Conservation (phyloP, 2,329 filamentous ascomycete species). For the Cladosporium sp. region DNA sequence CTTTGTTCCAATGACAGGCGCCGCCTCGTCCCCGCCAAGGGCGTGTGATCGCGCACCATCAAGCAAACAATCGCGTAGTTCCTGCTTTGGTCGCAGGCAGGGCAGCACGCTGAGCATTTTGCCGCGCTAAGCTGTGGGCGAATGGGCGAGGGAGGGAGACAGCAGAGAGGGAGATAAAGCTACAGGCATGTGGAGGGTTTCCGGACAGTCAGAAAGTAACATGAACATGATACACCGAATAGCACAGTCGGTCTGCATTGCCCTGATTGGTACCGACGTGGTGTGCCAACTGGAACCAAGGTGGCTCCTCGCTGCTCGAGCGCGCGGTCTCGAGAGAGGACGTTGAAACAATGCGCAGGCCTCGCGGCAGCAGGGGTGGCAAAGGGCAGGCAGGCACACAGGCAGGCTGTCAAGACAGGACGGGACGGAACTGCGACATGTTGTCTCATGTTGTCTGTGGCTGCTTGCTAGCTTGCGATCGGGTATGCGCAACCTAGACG, state of each 20-base stretch:
- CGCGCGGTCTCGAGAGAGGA: not conserved
- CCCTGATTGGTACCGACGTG: slow-evolving; percentile 18
- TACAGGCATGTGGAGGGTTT: slow-evolving; percentile 1
- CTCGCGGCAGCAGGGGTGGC: slow-evolving; percentile 18
- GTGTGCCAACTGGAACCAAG: slow-evolving; percentile 11
- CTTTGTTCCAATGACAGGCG: slow-evolving; percentile 10
- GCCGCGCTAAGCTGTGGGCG: slow-evolving; percentile 18
- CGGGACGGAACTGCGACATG: slow-evolving; percentile 11
- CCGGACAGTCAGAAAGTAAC: not conserved
- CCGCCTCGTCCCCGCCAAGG: slow-evolving; percentile 12
- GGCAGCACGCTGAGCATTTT: slow-evolving; percentile 5
- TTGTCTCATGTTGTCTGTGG: slow-evolving; percentile 15
- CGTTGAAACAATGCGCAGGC: slow-evolving; percentile 16
- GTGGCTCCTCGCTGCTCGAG: slow-evolving; percentile 16
- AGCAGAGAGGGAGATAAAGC: not conserved
- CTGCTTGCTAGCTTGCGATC: slow-evolving; percentile 19
- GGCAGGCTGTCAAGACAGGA: slow-evolving; percentile 14
- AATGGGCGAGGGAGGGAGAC: not conserved
- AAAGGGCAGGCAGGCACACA: not conserved
- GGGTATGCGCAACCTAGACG: slow-evolving; percentile 15
- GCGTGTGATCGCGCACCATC: slow-evolving; percentile 17
- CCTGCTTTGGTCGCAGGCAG: slow-evolving; percentile 6
- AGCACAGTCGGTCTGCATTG: slow-evolving; percentile 8
- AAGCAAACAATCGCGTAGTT: slow-evolving; percentile 13
- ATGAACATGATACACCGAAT: not conserved